Evolutionary conservation across 352 stramenopile genomes (phyloP).

Genomic region (Phytophthora sp.): DNA sequence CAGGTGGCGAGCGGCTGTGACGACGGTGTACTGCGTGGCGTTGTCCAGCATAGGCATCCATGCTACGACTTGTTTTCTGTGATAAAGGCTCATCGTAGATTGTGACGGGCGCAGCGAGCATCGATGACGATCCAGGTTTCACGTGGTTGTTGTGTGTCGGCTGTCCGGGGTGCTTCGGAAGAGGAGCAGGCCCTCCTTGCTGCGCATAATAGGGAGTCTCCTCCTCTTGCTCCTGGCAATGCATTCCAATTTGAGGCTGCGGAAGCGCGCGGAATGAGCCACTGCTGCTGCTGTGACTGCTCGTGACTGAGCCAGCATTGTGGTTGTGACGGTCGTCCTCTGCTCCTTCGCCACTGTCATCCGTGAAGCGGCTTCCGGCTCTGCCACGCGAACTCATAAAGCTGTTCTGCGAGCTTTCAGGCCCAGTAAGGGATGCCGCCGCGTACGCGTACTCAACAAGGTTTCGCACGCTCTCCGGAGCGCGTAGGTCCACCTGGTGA

Average conservation of each 20-base stretch:
- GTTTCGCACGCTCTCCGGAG: conserved; percentile 51
- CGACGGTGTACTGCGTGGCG: conserved; percentile 5
- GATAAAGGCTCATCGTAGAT: conserved; percentile 22
- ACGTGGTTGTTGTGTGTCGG: conserved; percentile 18
- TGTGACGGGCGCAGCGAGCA: conserved; percentile 31
- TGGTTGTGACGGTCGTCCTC: conserved; percentile 11
- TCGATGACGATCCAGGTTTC: conserved; percentile 24
- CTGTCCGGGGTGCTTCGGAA: conserved; percentile 21
- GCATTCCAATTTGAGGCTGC: conserved; percentile 30
- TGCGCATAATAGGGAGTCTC: conserved; percentile 8
- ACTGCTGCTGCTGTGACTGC: conserved; percentile 39
- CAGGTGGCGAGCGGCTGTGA: conserved; percentile 14
- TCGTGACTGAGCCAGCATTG: conserved; percentile 16
- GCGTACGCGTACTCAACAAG: conserved; percentile 50
- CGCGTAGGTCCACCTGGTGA: conserved; percentile 63
- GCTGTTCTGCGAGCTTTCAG: conserved; percentile 23
- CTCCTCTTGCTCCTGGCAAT: conserved; percentile 3
- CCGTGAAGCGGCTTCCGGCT: conserved; percentile 31
- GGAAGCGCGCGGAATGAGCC: conserved; percentile 22
- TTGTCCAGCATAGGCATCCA: conserved; percentile 17
- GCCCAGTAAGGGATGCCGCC: conserved; percentile 35
- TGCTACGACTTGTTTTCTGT: conserved; percentile 24
- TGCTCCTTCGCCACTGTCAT: conserved; percentile 35
- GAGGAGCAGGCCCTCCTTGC: conserved; percentile 5
- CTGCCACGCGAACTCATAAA: conserved; percentile 28